Evolutionary conservation across 2,329 filamentous ascomycete species (phyloP), one percentile per base, ranked within the genome.

Genomic region (Fusarium incarnatum): DNA sequence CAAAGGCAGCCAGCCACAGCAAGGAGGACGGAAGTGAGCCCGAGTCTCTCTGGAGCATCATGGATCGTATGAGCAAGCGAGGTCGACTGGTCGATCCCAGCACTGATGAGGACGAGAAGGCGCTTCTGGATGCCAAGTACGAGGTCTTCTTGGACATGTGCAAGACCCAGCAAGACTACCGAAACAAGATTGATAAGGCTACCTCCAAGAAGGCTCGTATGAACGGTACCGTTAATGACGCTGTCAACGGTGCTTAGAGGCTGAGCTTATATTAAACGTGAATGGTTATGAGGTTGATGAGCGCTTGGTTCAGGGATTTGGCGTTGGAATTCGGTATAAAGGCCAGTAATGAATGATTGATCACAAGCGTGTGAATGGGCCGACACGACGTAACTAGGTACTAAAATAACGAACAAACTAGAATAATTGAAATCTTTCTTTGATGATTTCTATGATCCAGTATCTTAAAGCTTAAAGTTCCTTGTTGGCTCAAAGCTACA

Each of bases 1-100:
- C 94, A 62, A 98, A 98, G 82, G 96, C 96, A n/a, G 96, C 95
- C 9, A 96, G 92, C 74, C 91, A 92, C 32, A 90, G 92, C 76
- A 86, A 86, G 41, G 86, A 92, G 12, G 78, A 78, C 12, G 79
- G 77, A 30, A 93, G 93, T 46, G 90, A 91, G 75, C 94, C 92
- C 1, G 94, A 98, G 83, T 88, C 92, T 42, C 84, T 99, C 67
- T 99, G 96, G 96, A 88, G 90, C 73, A 98, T 99, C 78, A 99
- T 99, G 96, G 93, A 97, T 80, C 89, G 94, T 60, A 96, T 98
- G 91, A 97, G 93, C 83, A 97, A 98, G 85, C 92, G 94, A 11
- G 96, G 95, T 32, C 93, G 91, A 75, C 88, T 94, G 50, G 91
- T 98, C 4, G 86, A 90, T 79, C 94, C 95, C 1, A 89, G 89